Conservation (phyloP, 2,329 filamentous ascomycete species). For the Hymenoscyphus occultus region DNA sequence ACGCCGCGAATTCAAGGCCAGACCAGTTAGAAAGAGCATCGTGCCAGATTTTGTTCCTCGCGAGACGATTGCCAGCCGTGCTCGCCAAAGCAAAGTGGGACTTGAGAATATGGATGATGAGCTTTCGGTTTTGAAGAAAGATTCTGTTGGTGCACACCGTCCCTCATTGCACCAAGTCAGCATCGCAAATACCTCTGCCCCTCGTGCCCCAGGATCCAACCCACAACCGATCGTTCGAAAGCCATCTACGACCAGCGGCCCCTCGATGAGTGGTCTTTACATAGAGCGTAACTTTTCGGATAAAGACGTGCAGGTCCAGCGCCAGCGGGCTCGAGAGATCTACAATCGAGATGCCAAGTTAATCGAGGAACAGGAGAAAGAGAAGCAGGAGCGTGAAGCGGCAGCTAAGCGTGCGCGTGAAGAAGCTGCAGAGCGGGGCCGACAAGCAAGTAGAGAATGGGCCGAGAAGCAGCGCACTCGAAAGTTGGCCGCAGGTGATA, state of each 20-base stretch:
- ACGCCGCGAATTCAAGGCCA: slow-evolving; percentile 62
- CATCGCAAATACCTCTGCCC: slow-evolving; percentile 31
- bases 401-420: slow-evolving; percentile 54
- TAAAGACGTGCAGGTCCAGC: slow-evolving; percentile 51
- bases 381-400: slow-evolving; percentile 53
- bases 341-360: slow-evolving; percentile 51
- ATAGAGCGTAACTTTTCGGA: slow-evolving; percentile 47
- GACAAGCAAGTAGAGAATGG: slow-evolving; percentile 59
- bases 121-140: slow-evolving; percentile 30
- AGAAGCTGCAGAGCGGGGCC: slow-evolving; percentile 59
- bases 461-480: slow-evolving; percentile 51
- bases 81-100: slow-evolving; percentile 47
- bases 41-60: slow-evolving; percentile 44
- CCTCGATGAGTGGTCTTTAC: slow-evolving; percentile 28
- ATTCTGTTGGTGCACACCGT: slow-evolving; percentile 35
- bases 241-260: slow-evolving; percentile 24
- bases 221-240: slow-evolving; percentile 23
- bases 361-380: slow-evolving; percentile 48
- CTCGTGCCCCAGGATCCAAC: slow-evolving; percentile 28
- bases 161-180: slow-evolving; percentile 37
- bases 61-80: slow-evolving; percentile 56
- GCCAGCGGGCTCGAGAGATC: slow-evolving; percentile 52
- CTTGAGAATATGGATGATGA: slow-evolving; percentile 29
- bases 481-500: slow-evolving; percentile 28
- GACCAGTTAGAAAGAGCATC: slow-evolving; percentile 49